Conservation (phyloP, 2,329 filamentous ascomycete species). For the Ceratocystis cubensis region DNA sequence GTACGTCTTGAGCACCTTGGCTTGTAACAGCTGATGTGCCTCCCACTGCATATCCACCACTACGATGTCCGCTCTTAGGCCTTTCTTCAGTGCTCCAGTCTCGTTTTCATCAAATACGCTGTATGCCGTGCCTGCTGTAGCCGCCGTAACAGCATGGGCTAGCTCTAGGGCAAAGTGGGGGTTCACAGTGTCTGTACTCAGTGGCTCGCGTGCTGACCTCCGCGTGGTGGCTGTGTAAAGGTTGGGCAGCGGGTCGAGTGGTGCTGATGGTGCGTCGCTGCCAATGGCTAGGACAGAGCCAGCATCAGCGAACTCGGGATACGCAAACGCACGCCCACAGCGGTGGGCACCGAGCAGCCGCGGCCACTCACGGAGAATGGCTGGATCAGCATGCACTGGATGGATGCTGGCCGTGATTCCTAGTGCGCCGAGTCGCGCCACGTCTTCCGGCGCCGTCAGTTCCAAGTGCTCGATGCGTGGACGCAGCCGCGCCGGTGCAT, state of each 20-base stretch:
- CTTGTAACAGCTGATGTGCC: slow-evolving; percentile 35
- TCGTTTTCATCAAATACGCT: slow-evolving; percentile 45
- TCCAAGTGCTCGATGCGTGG: slow-evolving; percentile 56
- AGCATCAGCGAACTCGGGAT: slow-evolving; percentile 45
- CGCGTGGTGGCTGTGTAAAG: slow-evolving; percentile 48
- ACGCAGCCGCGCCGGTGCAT: slow-evolving; percentile 35
- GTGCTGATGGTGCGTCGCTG: slow-evolving; percentile 47
- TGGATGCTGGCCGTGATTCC: slow-evolving; percentile 50
- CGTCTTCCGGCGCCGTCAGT: slow-evolving; percentile 43
- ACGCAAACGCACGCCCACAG: slow-evolving; percentile 49
- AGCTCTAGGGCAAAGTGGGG: slow-evolving; percentile 41
- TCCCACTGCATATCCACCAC: slow-evolving; percentile 36
- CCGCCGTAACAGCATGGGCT: slow-evolving; percentile 41
- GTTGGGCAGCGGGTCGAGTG: slow-evolving; percentile 42
- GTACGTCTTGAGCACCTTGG: slow-evolving; percentile 41
- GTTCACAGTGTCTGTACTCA: slow-evolving; percentile 35
- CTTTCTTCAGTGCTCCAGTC: slow-evolving; percentile 40
- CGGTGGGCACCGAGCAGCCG: slow-evolving; percentile 41
- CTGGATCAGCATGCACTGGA: slow-evolving; percentile 47
- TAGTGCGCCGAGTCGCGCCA: slow-evolving; percentile 41
- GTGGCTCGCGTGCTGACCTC: slow-evolving; percentile 39
- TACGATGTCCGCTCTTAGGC: slow-evolving; percentile 46
- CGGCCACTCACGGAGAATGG: slow-evolving; percentile 49
- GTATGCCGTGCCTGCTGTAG: slow-evolving; percentile 43
- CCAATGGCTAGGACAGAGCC: slow-evolving; percentile 46